Evolutionary conservation across 306 rosid species (phyloP).

Genomic region (Carpinus fangiana): DNA sequence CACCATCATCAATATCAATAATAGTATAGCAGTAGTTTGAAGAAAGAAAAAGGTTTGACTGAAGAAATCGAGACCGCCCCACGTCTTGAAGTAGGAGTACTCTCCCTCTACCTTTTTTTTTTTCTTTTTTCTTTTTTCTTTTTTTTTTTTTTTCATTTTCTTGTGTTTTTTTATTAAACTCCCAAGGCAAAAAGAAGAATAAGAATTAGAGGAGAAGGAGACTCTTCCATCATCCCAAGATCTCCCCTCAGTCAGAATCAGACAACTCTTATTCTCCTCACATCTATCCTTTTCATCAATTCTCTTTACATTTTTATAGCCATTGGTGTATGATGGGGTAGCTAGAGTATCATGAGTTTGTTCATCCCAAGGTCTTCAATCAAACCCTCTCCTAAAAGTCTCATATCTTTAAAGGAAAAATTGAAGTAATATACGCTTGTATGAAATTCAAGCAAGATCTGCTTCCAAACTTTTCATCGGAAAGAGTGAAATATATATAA

Average conservation of each 20-base stretch:
- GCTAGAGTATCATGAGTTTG: background rate
- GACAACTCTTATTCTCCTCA: constrained; percentile 12
- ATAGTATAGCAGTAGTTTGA: constrained; percentile 1
- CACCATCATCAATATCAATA: background rate
- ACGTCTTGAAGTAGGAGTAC: constrained; percentile 4
- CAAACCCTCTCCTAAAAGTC: constrained; percentile 24
- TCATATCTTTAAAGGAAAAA: background rate
- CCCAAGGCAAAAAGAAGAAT: constrained; percentile 24
- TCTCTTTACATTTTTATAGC: background rate
- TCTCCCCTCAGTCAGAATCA: constrained; percentile 19
- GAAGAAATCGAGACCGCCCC: constrained; percentile 39
- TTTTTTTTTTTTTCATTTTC: background rate
- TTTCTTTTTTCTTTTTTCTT: too few relatives aligned
- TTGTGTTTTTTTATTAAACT: constrained; percentile 7
- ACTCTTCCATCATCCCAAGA: constrained; percentile 21
- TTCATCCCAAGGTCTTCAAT: constrained; percentile 28
- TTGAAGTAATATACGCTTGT: background rate
- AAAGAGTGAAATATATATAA: constrained; percentile 43
- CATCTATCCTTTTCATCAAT: background rate
- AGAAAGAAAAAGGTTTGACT: constrained; percentile 38
- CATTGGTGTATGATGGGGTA: constrained; percentile 6
- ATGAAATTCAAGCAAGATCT: constrained; percentile 48
- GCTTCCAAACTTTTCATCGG: constrained; percentile 38
- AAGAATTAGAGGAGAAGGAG: constrained; percentile 11
- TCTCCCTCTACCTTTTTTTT: background rate